A percentile compares a stretch with the other conserved stretches of the same genome.
Conservation (phyloP, 169 alveolate species). For the Plasmodium sp. region DNA sequence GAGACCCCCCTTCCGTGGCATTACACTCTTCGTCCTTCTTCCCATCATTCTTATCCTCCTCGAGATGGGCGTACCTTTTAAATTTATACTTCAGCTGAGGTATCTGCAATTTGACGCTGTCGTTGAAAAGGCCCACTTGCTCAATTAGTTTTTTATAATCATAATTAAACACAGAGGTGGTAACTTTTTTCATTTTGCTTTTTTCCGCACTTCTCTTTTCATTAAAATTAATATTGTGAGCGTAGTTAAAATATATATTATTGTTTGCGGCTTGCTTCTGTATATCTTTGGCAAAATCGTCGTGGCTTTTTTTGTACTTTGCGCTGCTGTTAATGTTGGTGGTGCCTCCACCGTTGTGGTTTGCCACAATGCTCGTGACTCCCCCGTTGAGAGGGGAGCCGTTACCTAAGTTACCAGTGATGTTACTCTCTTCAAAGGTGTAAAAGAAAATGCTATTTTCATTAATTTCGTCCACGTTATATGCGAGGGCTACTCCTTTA, state of each 20-base stretch:
- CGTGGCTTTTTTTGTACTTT: constrained; percentile 14
- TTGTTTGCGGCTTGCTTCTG: constrained; percentile 10
- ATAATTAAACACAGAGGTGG: constrained; percentile 39
- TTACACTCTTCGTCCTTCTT: neutral
- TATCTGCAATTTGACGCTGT: constrained; percentile 30
- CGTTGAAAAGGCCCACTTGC: constrained; percentile 25
- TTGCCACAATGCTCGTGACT: neutral
- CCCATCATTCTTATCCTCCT: constrained; percentile 3
- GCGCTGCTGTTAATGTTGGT: neutral
- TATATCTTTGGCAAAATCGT: constrained; percentile 23
- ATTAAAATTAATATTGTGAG: constrained; percentile 49
- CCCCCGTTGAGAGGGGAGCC: neutral
- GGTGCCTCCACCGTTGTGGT: neutral
- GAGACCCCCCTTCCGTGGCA: neutral
- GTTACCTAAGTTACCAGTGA: neutral
- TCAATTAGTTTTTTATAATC: constrained; percentile 29
- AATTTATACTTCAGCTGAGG: constrained; percentile 65
- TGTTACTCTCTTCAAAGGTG: constrained; percentile 14
- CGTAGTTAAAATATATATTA: constrained; percentile 47
- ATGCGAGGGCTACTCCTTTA: constrained; percentile 44
- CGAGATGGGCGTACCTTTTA: constrained; percentile 7
- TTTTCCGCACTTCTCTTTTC: constrained; percentile 1
- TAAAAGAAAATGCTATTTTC: constrained; percentile 53
- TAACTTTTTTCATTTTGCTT: constrained; percentile 16
- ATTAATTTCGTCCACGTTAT: constrained; percentile 52